Evolutionary conservation across 768 basidiomycete species (phyloP), one percentile per base, ranked within the genome.

Genomic region (Phaeotremella skinneri): DNA sequence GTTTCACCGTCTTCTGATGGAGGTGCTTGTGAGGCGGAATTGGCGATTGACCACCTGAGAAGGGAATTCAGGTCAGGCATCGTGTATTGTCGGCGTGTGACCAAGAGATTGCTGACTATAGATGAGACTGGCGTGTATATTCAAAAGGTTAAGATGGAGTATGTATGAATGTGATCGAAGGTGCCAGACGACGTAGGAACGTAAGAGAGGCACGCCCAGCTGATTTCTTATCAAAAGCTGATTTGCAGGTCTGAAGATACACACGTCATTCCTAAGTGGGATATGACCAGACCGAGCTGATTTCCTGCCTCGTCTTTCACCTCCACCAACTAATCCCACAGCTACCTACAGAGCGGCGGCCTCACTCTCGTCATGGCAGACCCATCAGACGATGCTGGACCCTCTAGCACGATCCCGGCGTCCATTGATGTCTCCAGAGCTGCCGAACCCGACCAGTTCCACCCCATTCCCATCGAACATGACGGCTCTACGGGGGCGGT

Each of bases 21-120:
- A 20, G 49, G 20, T 1, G 56, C 37, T 11, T 42, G 23, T 14
- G 47, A 21, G 3, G 57, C 57, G 6, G 72, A 69, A 48, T 73
- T 73, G 57, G 63, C 66, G 30, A 73, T 68, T 23, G 72, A 73
- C 72, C 72, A 73, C 49, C 67, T 43, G 3, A 73, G 60, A 21
- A 73, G 67, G 34, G 66, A 62, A 63, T 70, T 73, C 45, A 73
- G 63, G 45, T 73, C 72, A 25, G 72, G 69, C 72, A 73, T 73
- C 16, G 47, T 66, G 51, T 25, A 23, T 9, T 9, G 43, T 45
- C n/a, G 37, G 37, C 9, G 9, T 9, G n/a, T 39, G n/a, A n/a
- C n/a, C n/a, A n/a, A n/a, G n/a, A n/a, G n/a, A n/a, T n/a, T n/a
- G n/a, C n/a, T n/a, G n/a, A n/a, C n/a, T n/a, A n/a, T n/a, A n/a